phyloP scores from a whole-genome alignment of 768 basidiomycete species.

The Amanita rimosa region DNA sequence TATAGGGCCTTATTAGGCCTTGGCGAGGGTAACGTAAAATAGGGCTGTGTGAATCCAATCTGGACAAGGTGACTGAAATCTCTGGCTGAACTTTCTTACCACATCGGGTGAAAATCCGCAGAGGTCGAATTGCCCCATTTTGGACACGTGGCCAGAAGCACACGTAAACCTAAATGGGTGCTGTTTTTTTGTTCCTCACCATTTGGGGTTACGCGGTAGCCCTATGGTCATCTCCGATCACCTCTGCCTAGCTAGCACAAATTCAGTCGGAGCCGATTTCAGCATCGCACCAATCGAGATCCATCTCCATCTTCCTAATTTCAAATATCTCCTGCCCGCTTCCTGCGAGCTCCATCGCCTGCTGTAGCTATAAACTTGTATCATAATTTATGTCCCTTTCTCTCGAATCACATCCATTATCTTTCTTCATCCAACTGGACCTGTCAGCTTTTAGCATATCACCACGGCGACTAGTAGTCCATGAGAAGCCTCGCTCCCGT shows the following conservation, averaged over 20 bases:
- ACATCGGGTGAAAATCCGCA: slow-evolving; percentile 7
- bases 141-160: slow-evolving; percentile 6
- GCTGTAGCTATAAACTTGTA: no score
- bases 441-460: background rate
- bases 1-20: slow-evolving; percentile 8
- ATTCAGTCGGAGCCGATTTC: slow-evolving; percentile 6
- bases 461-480: background rate
- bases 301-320: background rate
- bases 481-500: background rate
- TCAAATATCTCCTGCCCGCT: no score
- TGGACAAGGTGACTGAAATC: slow-evolving; percentile 1
- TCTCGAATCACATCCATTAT: no score
- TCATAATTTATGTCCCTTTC: no score
- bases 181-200: slow-evolving; percentile 1
- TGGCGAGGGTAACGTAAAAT: slow-evolving; percentile 3
- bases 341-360: no score
- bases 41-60: slow-evolving; percentile 2
- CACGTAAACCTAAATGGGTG: slow-evolving; percentile 7
- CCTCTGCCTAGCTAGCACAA: background rate
- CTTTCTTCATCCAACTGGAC: no score
- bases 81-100: slow-evolving; percentile 4
- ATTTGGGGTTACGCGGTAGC: slow-evolving; percentile 3
- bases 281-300: slow-evolving; percentile 5
- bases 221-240: slow-evolving; percentile 4
- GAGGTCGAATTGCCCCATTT: slow-evolving; percentile 5